Evolutionary conservation across 2,329 filamentous ascomycete species (phyloP), one percentile per base, ranked within the genome.

Genomic region (Epichloe hybrida): DNA sequence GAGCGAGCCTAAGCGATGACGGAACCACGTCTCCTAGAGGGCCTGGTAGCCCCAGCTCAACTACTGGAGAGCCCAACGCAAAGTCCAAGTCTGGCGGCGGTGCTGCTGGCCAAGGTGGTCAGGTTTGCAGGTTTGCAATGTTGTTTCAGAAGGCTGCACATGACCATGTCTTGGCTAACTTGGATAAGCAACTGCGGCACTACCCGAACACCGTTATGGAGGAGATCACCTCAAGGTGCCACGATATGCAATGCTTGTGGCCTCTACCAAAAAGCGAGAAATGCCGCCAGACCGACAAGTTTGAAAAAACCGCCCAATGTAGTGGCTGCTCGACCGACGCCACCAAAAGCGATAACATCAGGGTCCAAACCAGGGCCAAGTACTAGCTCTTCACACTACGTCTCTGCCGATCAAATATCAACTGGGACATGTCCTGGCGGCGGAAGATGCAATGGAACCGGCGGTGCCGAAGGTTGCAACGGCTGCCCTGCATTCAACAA

Each of bases 221-320:
- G 93, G 64, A 81, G 93, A 62, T 95, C 91, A 15, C 91, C 91
- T 0, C 83, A 90, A 60, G 93, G 93, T 34, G 86, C 88, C 50
- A 96, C 89, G 31, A 97, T 98, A 53, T 98, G 93, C 71, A 98
- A 98, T 69, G 93, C 93, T 5, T 98, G 93, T 63, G 93, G 93
- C 41, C 76, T 98, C 15, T 98, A 98, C 66, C 75, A 88, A 55
- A 97, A 97, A 67, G 90, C 91, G 9, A 81, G 93, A 57, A 97
- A 97, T 64, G 86, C 91, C 55, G 82, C 88, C 59, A 81, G 93
- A 48, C 93, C 93, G 13, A 93, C 88, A 6, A 95, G 89, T 60
- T 72, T 96, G 52, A 96, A 95, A 69, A 84, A 89, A 54, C 81
- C 85, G 11, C 76, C 80, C 4, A 74, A 72, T 48, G 66, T 76